Evolutionary conservation across 306 rosid species (phyloP).

Genomic region (Citrullus mucosospermus): DNA sequence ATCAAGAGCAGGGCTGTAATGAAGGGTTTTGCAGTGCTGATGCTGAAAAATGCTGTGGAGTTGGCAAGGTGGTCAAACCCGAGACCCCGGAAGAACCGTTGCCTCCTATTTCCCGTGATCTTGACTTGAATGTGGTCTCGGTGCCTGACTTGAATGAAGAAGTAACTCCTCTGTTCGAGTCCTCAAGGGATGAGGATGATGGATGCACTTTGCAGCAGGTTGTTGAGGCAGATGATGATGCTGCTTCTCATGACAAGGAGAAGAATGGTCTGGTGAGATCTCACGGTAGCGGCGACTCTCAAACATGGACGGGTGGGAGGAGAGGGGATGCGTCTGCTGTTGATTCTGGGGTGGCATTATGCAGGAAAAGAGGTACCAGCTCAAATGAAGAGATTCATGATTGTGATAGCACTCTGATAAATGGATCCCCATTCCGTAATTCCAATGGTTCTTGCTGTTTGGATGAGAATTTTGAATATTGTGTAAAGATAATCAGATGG

Average conservation of each 20-base stretch:
- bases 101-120: slow-evolving; percentile 56
- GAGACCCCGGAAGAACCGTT: slow-evolving; percentile 41
- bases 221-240: slow-evolving; percentile 85
- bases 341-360: slow-evolving; percentile 51
- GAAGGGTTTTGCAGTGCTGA: slow-evolving; percentile 71
- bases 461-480: slow-evolving; percentile 92
- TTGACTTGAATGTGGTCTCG: slow-evolving; percentile 79
- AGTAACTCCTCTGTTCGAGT: slow-evolving; percentile 89
- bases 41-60: slow-evolving; percentile 57
- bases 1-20: slow-evolving; percentile 59
- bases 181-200: slow-evolving; percentile 79
- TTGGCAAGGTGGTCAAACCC: slow-evolving; percentile 37
- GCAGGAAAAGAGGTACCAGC: slow-evolving; percentile 61
- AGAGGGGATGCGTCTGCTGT: slow-evolving; percentile 73
- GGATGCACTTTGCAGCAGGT: slow-evolving; percentile 88
- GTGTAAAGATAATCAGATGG: slow-evolving; percentile 94
- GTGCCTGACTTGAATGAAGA: slow-evolving; percentile 97
- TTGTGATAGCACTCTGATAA: slow-evolving; percentile 93
- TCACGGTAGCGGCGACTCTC: slow-evolving; percentile 90
- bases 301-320: slow-evolving; percentile 64
- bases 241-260: slow-evolving; percentile 69
- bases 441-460: slow-evolving; percentile 57
- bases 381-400: slow-evolving; percentile 69
- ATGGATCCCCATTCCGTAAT: slow-evolving; percentile 53
- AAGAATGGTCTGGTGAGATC: slow-evolving; percentile 66